Evolutionary conservation across 2,329 filamentous ascomycete species (phyloP), one percentile per base, ranked within the genome.

Genomic region (Fusarium xylarioides): DNA sequence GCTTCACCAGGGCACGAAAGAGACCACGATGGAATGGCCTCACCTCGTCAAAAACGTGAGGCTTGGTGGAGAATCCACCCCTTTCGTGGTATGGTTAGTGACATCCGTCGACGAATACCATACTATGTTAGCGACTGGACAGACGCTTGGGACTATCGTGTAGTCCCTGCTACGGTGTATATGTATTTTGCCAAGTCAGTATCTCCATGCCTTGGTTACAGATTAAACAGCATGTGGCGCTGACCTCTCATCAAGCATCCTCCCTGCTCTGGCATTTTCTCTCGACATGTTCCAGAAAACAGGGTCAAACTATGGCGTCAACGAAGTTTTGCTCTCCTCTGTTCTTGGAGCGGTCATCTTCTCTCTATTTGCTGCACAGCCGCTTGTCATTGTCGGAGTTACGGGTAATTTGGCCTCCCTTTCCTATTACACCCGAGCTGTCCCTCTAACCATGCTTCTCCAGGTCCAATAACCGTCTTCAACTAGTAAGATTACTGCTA

Each of bases 271-370:
- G 67, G 95, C 95, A 53, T 97, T 97, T 83, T 96, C 93, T 4
- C 87, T 97, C 59, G 94, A 97, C 82, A 97, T 97, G 95, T 96
- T 97, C 79, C 92, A 91, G 69, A 95, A 95, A 82, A 97, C 94
- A 1, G 86, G 91, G 69, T 92, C 92, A 82, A 92, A 93, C 74
- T 97, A 94, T 78, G 94, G 95, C 56, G 94, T 97, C 65, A 97
- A 97, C 80, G 95, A 97, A 83, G 94, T 96, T 5, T 85, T 97
- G n/a, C 85, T 97, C 42, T 88, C 95, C 11, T 97, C 93, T 4
- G 94, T 97, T 4, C 85, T 97, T 12, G 95, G 92, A 5, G 89
- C 93, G 11, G 90, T 95, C 2, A 93, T 97, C 3, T 97, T 97
- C 80, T 86, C 93, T 6, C 74, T 97, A 4, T 87, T 94, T 69